Evolutionary conservation across 1,139 yeast genomes (phyloP).

Genomic region (Hemisphaericaspora lyxosophila): DNA sequence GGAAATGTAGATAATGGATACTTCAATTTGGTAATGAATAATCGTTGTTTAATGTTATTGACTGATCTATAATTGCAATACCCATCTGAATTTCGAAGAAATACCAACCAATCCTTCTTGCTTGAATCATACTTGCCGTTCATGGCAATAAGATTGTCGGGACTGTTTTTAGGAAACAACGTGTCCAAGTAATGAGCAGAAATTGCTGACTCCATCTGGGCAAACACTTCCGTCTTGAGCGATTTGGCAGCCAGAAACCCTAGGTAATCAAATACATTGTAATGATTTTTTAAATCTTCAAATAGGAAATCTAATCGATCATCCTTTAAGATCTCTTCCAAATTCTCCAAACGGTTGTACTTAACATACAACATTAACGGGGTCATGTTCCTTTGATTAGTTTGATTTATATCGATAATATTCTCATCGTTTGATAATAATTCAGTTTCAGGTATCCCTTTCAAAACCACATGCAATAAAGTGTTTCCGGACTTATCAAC

Average conservation of each 20-base stretch:
- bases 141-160: constrained; percentile 24
- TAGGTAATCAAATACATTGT: constrained; percentile 44
- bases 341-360: constrained; percentile 63
- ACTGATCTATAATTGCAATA: constrained; percentile 29
- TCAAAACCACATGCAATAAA: constrained; percentile 65
- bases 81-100: constrained; percentile 20
- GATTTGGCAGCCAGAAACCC: constrained; percentile 36
- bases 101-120: constrained; percentile 37
- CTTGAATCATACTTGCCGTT: constrained; percentile 37
- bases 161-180: constrained; percentile 21
- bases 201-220: constrained; percentile 42
- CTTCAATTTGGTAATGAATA: constrained; percentile 33
- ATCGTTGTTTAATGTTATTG: constrained; percentile 38
- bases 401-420: constrained; percentile 57
- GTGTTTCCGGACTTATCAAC: constrained; percentile 74
- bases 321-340: constrained; percentile 48
- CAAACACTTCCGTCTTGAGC: constrained; percentile 29
- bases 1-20: constrained; percentile 42
- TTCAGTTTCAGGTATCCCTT: constrained; percentile 40
- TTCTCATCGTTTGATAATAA: constrained; percentile 33
- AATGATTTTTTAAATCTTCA: constrained; percentile 43
- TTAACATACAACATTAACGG: constrained; percentile 74
- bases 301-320: constrained; percentile 42
- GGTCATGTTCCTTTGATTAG: constrained; percentile 59
- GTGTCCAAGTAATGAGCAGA: constrained; percentile 37